Evolutionary conservation across 2,329 filamentous ascomycete genomes (phyloP).

Genomic region (Pseudocercospora musae): DNA sequence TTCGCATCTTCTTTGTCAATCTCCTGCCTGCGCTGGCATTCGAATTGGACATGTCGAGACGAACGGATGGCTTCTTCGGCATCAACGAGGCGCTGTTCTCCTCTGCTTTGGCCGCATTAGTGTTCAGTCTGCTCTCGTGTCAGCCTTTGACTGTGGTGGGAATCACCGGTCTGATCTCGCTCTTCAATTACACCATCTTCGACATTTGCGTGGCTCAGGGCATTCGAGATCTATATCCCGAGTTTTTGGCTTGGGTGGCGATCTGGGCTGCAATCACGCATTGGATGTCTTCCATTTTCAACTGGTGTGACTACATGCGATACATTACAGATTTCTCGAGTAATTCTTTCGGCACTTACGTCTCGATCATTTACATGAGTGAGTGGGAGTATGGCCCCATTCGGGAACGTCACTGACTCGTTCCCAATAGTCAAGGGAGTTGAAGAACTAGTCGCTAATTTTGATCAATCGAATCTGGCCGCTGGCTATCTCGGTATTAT

Average conservation of each 20-base stretch:
- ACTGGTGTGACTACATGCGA: slow-evolving; percentile 57
- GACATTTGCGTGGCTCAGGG: slow-evolving; percentile 53
- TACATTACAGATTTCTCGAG: slow-evolving; percentile 58
- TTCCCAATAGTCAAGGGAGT: slow-evolving; percentile 50
- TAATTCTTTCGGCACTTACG: slow-evolving; percentile 54
- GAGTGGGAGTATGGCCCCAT: slow-evolving; percentile 5
- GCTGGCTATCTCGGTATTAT: slow-evolving; percentile 51
- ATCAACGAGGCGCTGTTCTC: slow-evolving; percentile 57
- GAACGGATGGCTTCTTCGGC: slow-evolving; percentile 53
- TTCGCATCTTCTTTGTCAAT: slow-evolving; percentile 60
- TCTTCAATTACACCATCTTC: slow-evolving; percentile 60
- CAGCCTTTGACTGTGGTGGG: slow-evolving; percentile 58
- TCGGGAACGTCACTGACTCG: slow-evolving; percentile 2
- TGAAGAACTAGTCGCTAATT: slow-evolving; percentile 54
- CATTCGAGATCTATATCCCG: slow-evolving; percentile 47
- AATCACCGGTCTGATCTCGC: slow-evolving; percentile 53
- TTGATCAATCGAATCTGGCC: slow-evolving; percentile 39
- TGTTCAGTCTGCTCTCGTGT: slow-evolving; percentile 52
- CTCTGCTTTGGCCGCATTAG: slow-evolving; percentile 54
- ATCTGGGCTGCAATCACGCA: slow-evolving; percentile 59
- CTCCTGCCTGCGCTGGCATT: slow-evolving; percentile 59
- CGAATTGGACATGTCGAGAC: slow-evolving; percentile 56
- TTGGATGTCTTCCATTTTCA: slow-evolving; percentile 53
- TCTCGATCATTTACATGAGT: slow-evolving; percentile 55
- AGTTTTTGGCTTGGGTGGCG: slow-evolving; percentile 55